phyloP scores from a whole-genome alignment of 169 alveolate genomes.

The Besnoitia besnoiti region DNA sequence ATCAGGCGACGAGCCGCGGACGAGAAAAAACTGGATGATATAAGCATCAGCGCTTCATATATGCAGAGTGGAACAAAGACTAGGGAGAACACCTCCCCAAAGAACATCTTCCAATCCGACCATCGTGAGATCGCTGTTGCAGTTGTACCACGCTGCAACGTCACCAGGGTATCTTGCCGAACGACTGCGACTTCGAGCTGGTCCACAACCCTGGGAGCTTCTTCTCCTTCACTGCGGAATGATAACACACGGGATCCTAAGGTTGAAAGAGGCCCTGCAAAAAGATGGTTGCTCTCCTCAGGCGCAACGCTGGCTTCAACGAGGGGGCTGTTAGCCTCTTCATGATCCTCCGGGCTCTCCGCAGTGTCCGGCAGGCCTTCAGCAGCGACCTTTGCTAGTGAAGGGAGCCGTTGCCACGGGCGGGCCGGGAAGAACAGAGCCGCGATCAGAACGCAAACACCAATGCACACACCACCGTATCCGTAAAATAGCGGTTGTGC shows the following conservation, averaged over 20 bases:
- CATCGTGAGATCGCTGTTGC: background rate
- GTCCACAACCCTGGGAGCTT: background rate
- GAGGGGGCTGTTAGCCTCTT: too few species aligned
- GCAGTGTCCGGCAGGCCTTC: background rate
- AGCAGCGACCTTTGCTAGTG: constrained; percentile 13
- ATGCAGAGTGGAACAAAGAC: constrained; percentile 10
- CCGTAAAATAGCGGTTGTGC: background rate
- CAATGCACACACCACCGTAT: constrained; percentile 5
- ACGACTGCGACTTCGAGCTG: background rate
- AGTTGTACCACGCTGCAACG: constrained; percentile 10
- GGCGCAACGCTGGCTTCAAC: background rate
- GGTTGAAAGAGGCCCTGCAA: background rate
- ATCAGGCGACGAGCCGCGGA: constrained; percentile 1
- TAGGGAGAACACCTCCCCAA: background rate
- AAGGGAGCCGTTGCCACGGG: constrained; percentile 3
- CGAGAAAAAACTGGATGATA: constrained; percentile 5
- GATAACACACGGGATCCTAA: background rate
- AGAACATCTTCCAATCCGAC: background rate
- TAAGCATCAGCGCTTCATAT: background rate
- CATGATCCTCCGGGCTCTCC: background rate
- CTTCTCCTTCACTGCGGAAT: background rate
- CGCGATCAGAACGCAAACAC: background rate
- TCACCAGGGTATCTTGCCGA: background rate
- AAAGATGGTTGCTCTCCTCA: background rate
- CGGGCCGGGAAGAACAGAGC: constrained; percentile 15